These are phyloP conservation scores for Mortierella sp. DNA, from an alignment of 371 early-diverging fungal genomes.

Conservation along the genomic window DNA sequence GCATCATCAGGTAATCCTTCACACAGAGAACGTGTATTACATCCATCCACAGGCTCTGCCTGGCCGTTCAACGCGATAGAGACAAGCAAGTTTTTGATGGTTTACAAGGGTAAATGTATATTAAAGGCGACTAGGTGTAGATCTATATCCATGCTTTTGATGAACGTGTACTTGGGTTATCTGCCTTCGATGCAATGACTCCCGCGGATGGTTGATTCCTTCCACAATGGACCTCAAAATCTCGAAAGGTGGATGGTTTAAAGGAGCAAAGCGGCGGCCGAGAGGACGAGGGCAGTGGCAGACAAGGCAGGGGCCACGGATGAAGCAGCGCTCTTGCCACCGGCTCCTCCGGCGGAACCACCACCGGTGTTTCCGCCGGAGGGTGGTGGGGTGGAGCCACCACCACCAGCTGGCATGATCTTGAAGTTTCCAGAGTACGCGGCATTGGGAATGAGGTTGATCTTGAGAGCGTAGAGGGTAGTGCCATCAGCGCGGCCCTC, in stretches of 20 bases:
- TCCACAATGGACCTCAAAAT: too few species aligned
- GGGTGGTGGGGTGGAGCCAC: slow-evolving; percentile 2
- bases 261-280: slow-evolving; percentile 19
- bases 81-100: too few species aligned
- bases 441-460: slow-evolving; percentile 8
- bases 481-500: neutral
- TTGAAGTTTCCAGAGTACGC: slow-evolving; percentile 39
- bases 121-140: too few species aligned
- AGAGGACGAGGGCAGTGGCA: slow-evolving; percentile 19
- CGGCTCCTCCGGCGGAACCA: neutral
- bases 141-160: too few species aligned
- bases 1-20: too few species aligned
- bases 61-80: too few species aligned
- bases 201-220: too few species aligned
- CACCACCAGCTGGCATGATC: slow-evolving; percentile 3
- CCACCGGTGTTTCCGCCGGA: slow-evolving; percentile 1
- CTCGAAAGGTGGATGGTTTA: slow-evolving; percentile 23
- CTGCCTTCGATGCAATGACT: too few species aligned
- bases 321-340: slow-evolving; percentile 10
- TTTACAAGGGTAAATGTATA: too few species aligned
- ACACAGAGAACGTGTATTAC: too few species aligned
- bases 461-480: slow-evolving; percentile 32
- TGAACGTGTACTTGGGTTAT: too few species aligned
- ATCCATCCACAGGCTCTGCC: too few species aligned
- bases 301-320: slow-evolving; percentile 12